Conservation (phyloP, 2,329 filamentous ascomycete species). For the Triangularia verruculosa region DNA sequence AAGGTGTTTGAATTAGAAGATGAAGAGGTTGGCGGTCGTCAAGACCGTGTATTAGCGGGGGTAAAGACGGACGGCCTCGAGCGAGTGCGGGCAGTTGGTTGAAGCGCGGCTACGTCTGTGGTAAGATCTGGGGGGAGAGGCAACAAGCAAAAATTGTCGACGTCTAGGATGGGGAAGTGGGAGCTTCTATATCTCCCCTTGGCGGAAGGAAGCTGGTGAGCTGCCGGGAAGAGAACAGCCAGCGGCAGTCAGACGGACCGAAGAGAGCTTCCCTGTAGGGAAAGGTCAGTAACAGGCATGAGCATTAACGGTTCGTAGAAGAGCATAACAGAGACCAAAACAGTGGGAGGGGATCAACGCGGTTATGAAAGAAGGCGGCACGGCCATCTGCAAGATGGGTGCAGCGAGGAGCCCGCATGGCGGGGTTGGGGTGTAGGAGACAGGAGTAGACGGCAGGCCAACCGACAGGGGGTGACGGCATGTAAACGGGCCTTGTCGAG, state of each 20-base stretch:
- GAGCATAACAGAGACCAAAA: slow-evolving; percentile 39
- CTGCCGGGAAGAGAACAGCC: slow-evolving; percentile 31
- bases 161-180: slow-evolving; percentile 28
- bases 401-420: slow-evolving; percentile 35
- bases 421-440: slow-evolving; percentile 36
- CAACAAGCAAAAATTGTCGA: slow-evolving; percentile 25
- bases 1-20: slow-evolving; percentile 25
- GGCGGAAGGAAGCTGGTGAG: slow-evolving; percentile 30
- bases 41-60: slow-evolving; percentile 27
- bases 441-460: slow-evolving; percentile 32
- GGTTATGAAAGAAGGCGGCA: slow-evolving; percentile 38
- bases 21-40: slow-evolving; percentile 24
- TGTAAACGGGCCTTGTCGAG: slow-evolving; percentile 27
- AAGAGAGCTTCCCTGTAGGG: slow-evolving; percentile 36
- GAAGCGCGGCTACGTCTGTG: slow-evolving; percentile 38
- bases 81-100: slow-evolving; percentile 44
- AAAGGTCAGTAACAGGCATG: slow-evolving; percentile 35
- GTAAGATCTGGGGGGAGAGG: slow-evolving; percentile 20
- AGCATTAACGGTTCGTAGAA: slow-evolving; percentile 38
- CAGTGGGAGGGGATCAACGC: slow-evolving; percentile 38
- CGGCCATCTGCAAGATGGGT: slow-evolving; percentile 35
- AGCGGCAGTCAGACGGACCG: slow-evolving; percentile 41
- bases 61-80: slow-evolving; percentile 36
- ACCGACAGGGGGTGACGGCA: slow-evolving; percentile 32
- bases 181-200: slow-evolving; percentile 37